These are phyloP conservation scores for Manihot esculenta DNA, from an alignment of 441 rosid species.

Conservation along the genomic window DNA sequence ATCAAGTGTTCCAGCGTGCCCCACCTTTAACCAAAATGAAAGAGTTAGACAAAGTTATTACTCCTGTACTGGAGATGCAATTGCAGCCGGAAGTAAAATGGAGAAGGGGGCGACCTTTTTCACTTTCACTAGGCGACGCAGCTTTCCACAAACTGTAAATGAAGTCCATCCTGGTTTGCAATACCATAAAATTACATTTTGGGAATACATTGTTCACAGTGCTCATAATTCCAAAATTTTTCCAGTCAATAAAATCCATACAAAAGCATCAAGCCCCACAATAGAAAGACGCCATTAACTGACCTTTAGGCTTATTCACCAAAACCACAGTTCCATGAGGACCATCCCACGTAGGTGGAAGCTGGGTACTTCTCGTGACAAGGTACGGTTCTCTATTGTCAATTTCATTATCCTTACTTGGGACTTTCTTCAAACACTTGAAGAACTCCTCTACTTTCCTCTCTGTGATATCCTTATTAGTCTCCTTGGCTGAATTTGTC, in stretches of 20 bases:
- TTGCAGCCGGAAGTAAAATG: background rate
- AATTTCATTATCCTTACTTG: constrained; percentile 49
- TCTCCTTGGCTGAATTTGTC: constrained; percentile 22
- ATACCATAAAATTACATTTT: constrained; percentile 21
- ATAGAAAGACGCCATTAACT: constrained; percentile 14
- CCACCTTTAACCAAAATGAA: constrained; percentile 56
- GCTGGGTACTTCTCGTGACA: constrained; percentile 69
- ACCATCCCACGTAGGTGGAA: constrained; percentile 90
- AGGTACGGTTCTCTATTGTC: constrained; percentile 68
- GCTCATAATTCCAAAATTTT: background rate
- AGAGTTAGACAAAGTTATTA: constrained; percentile 1
- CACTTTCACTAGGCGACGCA: constrained; percentile 82
- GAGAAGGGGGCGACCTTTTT: constrained; percentile 57
- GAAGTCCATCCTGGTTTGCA: constrained; percentile 82
- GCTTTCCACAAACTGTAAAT: constrained; percentile 96
- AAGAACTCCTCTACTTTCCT: constrained; percentile 90
- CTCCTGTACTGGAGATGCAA: constrained; percentile 7
- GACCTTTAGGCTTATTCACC: constrained; percentile 94
- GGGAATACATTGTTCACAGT: background rate
- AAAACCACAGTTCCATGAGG: constrained; percentile 79
- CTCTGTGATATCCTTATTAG: constrained; percentile 47
- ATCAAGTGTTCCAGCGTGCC: constrained; percentile 98
- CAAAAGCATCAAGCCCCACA: background rate
- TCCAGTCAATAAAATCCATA: background rate
- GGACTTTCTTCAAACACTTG: constrained; percentile 74